These are phyloP conservation scores for Hortiboletus rubellus DNA, from an alignment of 1,284 basidiomycete species.

Conservation along the genomic window DNA sequence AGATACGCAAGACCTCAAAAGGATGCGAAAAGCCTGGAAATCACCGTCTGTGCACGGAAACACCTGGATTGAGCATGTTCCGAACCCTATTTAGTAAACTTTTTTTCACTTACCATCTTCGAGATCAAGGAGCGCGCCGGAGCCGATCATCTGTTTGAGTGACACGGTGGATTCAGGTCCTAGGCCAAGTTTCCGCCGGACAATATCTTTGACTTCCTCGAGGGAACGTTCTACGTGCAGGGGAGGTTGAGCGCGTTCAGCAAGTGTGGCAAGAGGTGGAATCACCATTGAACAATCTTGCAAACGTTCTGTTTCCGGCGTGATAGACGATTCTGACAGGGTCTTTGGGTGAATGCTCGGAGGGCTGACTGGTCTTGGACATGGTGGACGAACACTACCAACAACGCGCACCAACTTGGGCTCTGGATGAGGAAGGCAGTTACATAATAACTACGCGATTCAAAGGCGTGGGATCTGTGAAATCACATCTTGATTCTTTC, in stretches of 20 bases:
- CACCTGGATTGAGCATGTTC: slow-evolving; percentile 4
- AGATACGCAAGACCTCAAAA: slow-evolving; percentile 26
- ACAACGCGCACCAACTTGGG: background rate
- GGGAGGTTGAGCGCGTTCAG: slow-evolving; percentile 6
- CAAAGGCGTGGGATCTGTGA: background rate
- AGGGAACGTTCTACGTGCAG: slow-evolving; percentile 54
- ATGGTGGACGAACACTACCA: slow-evolving; percentile 7
- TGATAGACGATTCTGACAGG: slow-evolving; percentile 59
- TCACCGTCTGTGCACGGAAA: slow-evolving; percentile 58
- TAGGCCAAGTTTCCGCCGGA: slow-evolving; percentile 61
- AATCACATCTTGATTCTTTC: no score
- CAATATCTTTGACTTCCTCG: slow-evolving; percentile 52
- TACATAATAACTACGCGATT: slow-evolving; percentile 8
- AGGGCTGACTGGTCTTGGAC: slow-evolving; percentile 39
- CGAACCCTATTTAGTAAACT: background rate
- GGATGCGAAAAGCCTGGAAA: slow-evolving; percentile 65
- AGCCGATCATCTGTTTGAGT: slow-evolving; percentile 54
- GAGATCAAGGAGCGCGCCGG: slow-evolving; percentile 57
- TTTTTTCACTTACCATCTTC: slow-evolving; percentile 59
- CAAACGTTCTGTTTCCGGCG: slow-evolving; percentile 51
- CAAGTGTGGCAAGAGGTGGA: background rate
- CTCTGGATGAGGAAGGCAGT: background rate
- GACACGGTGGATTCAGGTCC: slow-evolving; percentile 40
- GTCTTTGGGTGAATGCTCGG: slow-evolving; percentile 9
- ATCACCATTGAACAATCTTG: slow-evolving; percentile 65